Evolutionary conservation across 164 flowering plant genomes (phyloP), one percentile per base, ranked within the genome.

Genomic region (Cinnamomum chago): DNA sequence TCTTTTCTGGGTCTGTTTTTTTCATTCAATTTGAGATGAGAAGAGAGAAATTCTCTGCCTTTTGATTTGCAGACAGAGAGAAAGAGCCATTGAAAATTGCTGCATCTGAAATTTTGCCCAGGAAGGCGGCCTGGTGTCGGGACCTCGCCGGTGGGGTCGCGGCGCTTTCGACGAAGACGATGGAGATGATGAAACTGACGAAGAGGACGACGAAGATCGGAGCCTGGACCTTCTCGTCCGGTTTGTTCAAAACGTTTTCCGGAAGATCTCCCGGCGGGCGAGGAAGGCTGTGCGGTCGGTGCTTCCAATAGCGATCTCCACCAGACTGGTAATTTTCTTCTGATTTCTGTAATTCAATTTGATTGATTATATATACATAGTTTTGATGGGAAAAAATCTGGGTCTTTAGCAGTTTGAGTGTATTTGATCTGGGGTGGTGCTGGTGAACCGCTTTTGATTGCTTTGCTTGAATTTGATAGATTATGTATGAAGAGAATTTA

Each of bases 211-310:
- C 0, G 97, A 90, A 28, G 97, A 92, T 75, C 82, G 96, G 80
- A 94, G 97, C 72, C 82, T 94, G 81, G 98, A 92, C 81, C 84
- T 92, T 47, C 79, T 94, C 50, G 86, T 90, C 70, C 79, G 83
- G 76, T 92, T 94, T 78, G 77, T 92, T 25, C 84, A 92, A 75
- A 94, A 88, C 77, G 81, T 92, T 60, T 94, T 94, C 79, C 82
- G 81, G 78, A 94, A 92, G 83, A 58, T 92, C 28, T 91, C 98
- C 11, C 81, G 76, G 75, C 82, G 87, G 72, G 94, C 97, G 2
- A 78, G 95, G 76, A 90, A 83, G 79, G 93, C 97, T 22, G 94
- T 89, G 1, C 89, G 96, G 67, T 91, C 94, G 10, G 93, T 94
- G 76, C 78, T 94, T 28, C 98, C 97, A 3, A 23, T 81, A 22